Percentiles rank a stretch among this genome's conserved stretches.
Evolutionary conservation across 306 rosid genomes (phyloP).

Genomic region (Alnus rubra): DNA sequence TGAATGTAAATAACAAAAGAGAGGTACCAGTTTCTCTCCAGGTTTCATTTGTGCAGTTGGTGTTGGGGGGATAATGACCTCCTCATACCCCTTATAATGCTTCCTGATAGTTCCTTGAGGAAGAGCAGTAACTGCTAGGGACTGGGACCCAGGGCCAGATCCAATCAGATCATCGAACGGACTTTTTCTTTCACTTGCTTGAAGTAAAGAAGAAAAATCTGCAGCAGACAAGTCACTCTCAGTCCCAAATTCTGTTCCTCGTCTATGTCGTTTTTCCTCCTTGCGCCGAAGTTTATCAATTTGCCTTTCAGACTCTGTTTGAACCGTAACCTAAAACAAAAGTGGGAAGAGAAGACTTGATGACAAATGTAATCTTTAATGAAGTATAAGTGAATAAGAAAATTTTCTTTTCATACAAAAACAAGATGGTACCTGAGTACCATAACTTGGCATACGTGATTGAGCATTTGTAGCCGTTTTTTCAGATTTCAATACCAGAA

Average conservation of each 20-base stretch:
- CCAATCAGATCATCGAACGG: slow-evolving; percentile 74
- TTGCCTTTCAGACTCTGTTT: slow-evolving; percentile 84
- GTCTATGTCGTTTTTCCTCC: slow-evolving; percentile 85
- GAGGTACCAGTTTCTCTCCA: slow-evolving; percentile 88
- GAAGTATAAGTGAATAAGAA: neutral
- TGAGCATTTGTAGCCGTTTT: slow-evolving; percentile 70
- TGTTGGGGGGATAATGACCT: slow-evolving; percentile 81
- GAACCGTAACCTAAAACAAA: slow-evolving; percentile 78
- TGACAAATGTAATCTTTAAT: slow-evolving; percentile 18
- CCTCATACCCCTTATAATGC: slow-evolving; percentile 82
- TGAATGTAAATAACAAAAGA: slow-evolving; percentile 30
- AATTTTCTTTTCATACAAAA: slow-evolving; percentile 6
- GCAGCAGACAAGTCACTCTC: slow-evolving; percentile 67
- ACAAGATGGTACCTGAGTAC: slow-evolving; percentile 68
- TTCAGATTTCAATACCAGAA: slow-evolving; percentile 65
- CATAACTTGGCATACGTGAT: slow-evolving; percentile 95
- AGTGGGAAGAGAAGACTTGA: slow-evolving; percentile 4
- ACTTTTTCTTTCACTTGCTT: slow-evolving; percentile 80
- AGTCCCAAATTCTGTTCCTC: slow-evolving; percentile 65
- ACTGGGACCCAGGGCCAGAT: slow-evolving; percentile 57
- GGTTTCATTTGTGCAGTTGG: slow-evolving; percentile 92
- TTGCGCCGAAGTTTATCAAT: slow-evolving; percentile 95
- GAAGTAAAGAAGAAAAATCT: slow-evolving; percentile 77
- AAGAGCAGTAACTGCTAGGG: slow-evolving; percentile 74
- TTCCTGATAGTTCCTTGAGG: slow-evolving; percentile 94